These are phyloP conservation scores for Pisolithus sp. DNA, from an alignment of 768 basidiomycete genomes.

Conservation along the genomic window DNA sequence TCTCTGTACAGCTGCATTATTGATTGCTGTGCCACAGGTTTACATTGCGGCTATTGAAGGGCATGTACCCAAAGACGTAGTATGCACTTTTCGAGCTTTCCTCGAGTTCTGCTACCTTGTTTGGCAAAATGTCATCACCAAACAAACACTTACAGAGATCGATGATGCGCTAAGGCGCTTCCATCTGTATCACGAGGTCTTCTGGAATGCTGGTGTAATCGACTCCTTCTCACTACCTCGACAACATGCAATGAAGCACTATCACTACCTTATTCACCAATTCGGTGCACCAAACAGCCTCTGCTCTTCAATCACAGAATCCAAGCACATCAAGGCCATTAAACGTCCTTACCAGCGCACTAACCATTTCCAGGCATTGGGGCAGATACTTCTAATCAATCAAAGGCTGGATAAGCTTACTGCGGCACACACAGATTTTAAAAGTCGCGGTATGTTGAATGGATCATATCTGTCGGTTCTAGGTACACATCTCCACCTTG, in stretches of 20 bases:
- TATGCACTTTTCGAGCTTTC: neutral
- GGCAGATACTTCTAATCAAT: conserved; percentile 29
- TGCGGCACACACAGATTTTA: conserved; percentile 14
- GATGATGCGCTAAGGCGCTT: conserved; percentile 14
- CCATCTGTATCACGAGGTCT: conserved; percentile 15
- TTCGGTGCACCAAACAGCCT: conserved; percentile 32
- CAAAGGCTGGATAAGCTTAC: conserved; percentile 25
- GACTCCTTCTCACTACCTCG: conserved; percentile 20
- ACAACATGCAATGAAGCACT: conserved; percentile 31
- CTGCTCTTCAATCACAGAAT: conserved; percentile 32
- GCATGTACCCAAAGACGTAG: neutral
- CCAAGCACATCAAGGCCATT: conserved; percentile 31
- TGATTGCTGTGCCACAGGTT: neutral
- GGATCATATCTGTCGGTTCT: conserved; percentile 3
- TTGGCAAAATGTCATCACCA: conserved; percentile 9
- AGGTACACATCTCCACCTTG: neutral
- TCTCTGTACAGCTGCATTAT: neutral
- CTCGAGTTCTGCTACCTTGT: conserved; percentile 29
- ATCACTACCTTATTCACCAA: conserved; percentile 13
- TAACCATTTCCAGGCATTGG: conserved; percentile 15
- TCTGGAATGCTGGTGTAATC: conserved; percentile 10
- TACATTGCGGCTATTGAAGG: neutral
- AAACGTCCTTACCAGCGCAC: conserved; percentile 30
- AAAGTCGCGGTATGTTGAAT: conserved; percentile 16
- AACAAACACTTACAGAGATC: conserved; percentile 15